Base-by-base conservation (phyloP, 176 grass and related monocot species). In the Cenchrus fungigraminus region DNA sequence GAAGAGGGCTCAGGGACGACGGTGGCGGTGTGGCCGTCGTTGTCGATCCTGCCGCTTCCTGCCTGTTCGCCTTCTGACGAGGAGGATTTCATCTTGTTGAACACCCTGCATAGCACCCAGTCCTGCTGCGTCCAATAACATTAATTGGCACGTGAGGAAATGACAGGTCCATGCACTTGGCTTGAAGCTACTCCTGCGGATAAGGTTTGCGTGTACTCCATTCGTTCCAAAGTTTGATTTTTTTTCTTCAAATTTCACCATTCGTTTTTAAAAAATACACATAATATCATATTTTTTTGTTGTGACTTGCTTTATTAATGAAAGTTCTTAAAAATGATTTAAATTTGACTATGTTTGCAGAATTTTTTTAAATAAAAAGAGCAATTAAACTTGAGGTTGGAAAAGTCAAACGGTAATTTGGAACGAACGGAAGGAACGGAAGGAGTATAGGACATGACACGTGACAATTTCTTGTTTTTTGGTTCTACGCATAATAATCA, bases 31-130 rank as follows among this genome's bases (percentile, higher is more conserved):
- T 47, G 40, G 43, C 45, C 45, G 13, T 66, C 52, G 37, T 40
- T 40, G 14, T 44, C 20, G 75, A 29, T 67, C 6, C 56, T 45
- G 54, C 9, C n/a, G 19, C 66, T 31, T 51, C 2, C 49, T 3
- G 64, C 60, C 8, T 84, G 68, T 70, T 79, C 76, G 5, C 28
- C 12, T 44, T 85, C 82, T 50, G 74, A 31, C 4, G 28, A 71
- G 29, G 65, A 46, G 45, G 45, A 69, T 73, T 88, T 89, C 12
- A 9, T 74, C 76, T 92, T 95, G 86, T 95, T 46, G 60, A 92
- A 91, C 63, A 95, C 93, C 55, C 90, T 87, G 42, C 93, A 92
- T 8, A 95, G 80, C 46, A 95, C 88, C 93, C 93, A 95, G 49
- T 91, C 93, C 81, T 92, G 90, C 93, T 95, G 85, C 51, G 40